Evolutionary conservation across 2,329 filamentous ascomycete genomes (phyloP).

Genomic region (Stemphylium vesicarium): DNA sequence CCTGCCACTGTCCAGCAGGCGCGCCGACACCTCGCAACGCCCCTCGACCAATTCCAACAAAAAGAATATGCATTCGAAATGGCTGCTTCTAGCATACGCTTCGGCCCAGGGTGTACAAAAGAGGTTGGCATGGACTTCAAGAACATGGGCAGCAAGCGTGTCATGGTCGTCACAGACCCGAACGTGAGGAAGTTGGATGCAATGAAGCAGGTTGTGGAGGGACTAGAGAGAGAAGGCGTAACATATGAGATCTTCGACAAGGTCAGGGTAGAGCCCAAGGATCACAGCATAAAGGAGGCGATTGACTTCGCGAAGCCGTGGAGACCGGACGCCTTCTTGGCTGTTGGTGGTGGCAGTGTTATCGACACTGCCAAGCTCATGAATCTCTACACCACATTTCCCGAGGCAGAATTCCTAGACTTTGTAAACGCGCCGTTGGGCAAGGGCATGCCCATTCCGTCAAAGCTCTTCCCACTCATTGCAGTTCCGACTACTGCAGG

Average conservation of each 20-base stretch:
- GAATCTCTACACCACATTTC: slow-evolving; percentile 93
- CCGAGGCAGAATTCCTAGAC: slow-evolving; percentile 92
- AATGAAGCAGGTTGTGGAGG: slow-evolving; percentile 87
- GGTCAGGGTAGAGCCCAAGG: slow-evolving; percentile 89
- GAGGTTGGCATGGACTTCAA: slow-evolving; percentile 98
- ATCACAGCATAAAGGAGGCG: slow-evolving; percentile 87
- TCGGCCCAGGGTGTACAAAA: slow-evolving; percentile 89
- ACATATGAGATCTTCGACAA: slow-evolving; percentile 81
- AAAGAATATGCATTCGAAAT: slow-evolving; percentile 99
- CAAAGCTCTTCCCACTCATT: slow-evolving; percentile 74
- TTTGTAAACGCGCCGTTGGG: slow-evolving; percentile 97
- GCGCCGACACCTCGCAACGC: slow-evolving; percentile 73
- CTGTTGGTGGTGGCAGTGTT: slow-evolving; percentile 89
- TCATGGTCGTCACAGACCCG: slow-evolving; percentile 89
- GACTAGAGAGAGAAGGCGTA: slow-evolving; percentile 77
- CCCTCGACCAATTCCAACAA: slow-evolving; percentile 71
- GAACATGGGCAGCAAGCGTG: slow-evolving; percentile 85
- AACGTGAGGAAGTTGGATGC: slow-evolving; percentile 83
- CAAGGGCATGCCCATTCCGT: slow-evolving; percentile 77
- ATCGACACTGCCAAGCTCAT: slow-evolving; percentile 99
- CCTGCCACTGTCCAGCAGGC: slow-evolving; percentile 57
- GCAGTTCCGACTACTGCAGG: slow-evolving; percentile 86
- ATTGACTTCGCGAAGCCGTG: slow-evolving; percentile 86
- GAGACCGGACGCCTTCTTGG: slow-evolving; percentile 85
- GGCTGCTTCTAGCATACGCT: slow-evolving; percentile 93